phyloP scores from a whole-genome alignment of 1,284 basidiomycete genomes.

The Serendipita sp. region DNA sequence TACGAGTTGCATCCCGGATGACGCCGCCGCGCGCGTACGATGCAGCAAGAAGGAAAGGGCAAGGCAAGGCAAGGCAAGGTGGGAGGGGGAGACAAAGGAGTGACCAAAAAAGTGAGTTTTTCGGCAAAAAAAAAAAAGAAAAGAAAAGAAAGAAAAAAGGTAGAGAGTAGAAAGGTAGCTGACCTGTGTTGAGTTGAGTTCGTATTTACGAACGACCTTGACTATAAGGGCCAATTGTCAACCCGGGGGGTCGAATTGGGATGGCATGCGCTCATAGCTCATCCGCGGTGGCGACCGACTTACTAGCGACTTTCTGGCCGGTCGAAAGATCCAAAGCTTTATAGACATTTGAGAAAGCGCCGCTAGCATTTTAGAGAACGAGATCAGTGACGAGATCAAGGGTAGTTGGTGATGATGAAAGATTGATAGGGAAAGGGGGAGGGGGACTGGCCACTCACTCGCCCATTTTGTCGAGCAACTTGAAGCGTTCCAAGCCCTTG shows the following conservation, averaged over 20 bases:
- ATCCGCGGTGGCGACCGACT: conserved; percentile 15
- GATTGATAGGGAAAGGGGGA: conserved; percentile 3
- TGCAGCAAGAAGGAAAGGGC: conserved; percentile 10
- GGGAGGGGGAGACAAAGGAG: conserved; percentile 11
- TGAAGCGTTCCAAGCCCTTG: conserved; percentile 73
- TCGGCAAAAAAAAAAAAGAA: conserved; percentile 14
- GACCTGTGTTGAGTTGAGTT: conserved; percentile 90
- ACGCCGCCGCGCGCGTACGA: conserved; percentile 23
- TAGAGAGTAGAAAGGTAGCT: conserved; percentile 27
- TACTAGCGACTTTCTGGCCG: conserved; percentile 77
- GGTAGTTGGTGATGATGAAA: conserved; percentile 2
- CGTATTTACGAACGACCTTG: conserved; percentile 95
- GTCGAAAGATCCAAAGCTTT: conserved; percentile 72
- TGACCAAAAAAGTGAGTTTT: background rate
- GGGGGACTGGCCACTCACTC: conserved; percentile 44
- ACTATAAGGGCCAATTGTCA: conserved; percentile 32
- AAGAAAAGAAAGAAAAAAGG: conserved; percentile 18
- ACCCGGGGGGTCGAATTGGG: conserved; percentile 4
- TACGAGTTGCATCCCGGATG: conserved; percentile 23
- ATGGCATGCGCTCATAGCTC: background rate
- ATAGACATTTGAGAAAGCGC: conserved; percentile 98
- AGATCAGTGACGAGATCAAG: conserved; percentile 12
- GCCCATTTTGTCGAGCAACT: conserved; percentile 85
- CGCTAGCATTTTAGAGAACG: conserved; percentile 32
- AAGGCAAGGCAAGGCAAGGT: background rate